These are phyloP conservation scores for Trypanosoma boissoni DNA, from an alignment of 208 protist genomes.

Conservation along the genomic window DNA sequence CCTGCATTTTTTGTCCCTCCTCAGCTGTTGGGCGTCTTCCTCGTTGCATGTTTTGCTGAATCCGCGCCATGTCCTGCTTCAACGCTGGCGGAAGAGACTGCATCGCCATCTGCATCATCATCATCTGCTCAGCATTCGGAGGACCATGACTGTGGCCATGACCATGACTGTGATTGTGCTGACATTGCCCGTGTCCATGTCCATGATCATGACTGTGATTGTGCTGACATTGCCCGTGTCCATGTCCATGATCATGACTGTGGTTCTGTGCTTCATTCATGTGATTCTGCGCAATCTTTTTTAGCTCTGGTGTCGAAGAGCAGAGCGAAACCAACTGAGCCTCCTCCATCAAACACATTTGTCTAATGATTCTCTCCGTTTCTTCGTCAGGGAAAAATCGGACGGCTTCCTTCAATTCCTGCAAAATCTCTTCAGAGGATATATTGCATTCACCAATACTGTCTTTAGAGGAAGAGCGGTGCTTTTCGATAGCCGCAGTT, in stretches of 20 bases:
- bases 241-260: conserved; percentile 1
- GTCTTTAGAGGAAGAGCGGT: neutral
- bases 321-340: conserved; percentile 42
- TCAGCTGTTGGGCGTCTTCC: conserved; percentile 48
- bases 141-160: conserved; percentile 19
- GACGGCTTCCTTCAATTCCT: conserved; percentile 50
- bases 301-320: conserved; percentile 38
- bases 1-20: conserved; percentile 63
- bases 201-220: conserved; percentile 16
- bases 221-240: conserved; percentile 6
- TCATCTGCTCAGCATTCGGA: conserved; percentile 35
- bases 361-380: conserved; percentile 52
- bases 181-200: conserved; percentile 4
- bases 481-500: conserved; percentile 35
- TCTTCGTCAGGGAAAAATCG: conserved; percentile 50
- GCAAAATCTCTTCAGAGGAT: conserved; percentile 37
- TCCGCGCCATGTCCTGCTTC: conserved; percentile 45
- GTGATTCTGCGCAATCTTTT: conserved; percentile 5
- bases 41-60: conserved; percentile 55
- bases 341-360: conserved; percentile 61
- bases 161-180: conserved; percentile 30
- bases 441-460: neutral
- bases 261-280: conserved; percentile 19
- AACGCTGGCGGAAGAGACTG: conserved; percentile 54
- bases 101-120: conserved; percentile 72